Evolutionary conservation across 257 asterid species (phyloP).

Genomic region (Galeopsis tetrahit): DNA sequence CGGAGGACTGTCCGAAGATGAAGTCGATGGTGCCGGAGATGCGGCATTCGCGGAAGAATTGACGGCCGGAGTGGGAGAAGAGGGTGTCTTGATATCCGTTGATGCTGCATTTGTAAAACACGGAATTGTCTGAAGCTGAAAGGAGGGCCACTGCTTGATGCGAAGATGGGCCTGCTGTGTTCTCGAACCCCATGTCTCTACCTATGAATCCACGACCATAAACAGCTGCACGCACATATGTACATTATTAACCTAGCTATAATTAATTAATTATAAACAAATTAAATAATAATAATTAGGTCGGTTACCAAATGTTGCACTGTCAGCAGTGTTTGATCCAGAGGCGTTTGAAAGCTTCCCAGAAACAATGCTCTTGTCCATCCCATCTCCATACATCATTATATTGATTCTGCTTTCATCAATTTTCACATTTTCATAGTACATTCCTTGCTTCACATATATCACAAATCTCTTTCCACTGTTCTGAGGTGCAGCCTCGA

Average conservation of each 20-base stretch:
- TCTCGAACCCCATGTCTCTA: conserved; percentile 40
- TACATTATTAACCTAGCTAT: too few species aligned
- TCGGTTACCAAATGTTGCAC: too few species aligned
- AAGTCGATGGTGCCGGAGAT: conserved; percentile 52
- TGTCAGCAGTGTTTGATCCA: too few species aligned
- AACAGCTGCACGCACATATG: too few species aligned
- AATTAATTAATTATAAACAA: too few species aligned
- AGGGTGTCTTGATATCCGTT: conserved; percentile 52
- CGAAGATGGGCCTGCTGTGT: conserved; percentile 42
- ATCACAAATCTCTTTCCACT: conserved; percentile 3
- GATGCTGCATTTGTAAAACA: conserved; percentile 40
- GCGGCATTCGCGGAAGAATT: conserved; percentile 44
- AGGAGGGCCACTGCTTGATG: conserved; percentile 49
- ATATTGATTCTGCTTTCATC: conserved; percentile 34
- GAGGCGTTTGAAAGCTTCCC: conserved; percentile 5
- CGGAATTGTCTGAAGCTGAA: conserved; percentile 39
- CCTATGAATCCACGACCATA: conserved; percentile 49
- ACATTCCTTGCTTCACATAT: conserved; percentile 37
- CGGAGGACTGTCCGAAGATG: conserved; percentile 45
- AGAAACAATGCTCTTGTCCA: conserved; percentile 31
- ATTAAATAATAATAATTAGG: too few species aligned
- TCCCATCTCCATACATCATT: conserved; percentile 40
- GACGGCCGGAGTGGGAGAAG: conserved; percentile 31
- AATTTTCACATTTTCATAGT: conserved; percentile 32
- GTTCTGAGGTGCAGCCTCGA: conserved; percentile 1